phyloP scores from a whole-genome alignment of 2,329 filamentous ascomycete genomes.

The Pezicula carpinea region DNA sequence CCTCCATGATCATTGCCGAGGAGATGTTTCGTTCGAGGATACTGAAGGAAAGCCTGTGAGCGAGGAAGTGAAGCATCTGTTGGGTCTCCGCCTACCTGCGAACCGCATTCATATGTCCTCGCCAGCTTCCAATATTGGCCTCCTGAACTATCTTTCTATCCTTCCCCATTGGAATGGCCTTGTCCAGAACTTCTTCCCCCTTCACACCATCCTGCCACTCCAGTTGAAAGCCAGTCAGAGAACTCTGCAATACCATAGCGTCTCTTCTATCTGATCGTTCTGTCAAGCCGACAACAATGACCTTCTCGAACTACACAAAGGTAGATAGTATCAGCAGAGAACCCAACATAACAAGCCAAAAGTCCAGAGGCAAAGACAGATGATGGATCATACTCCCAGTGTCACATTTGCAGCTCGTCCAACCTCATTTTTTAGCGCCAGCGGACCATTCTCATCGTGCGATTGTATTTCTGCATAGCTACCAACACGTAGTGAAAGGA shows the following conservation, averaged over 20 bases:
- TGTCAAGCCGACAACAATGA: conserved; percentile 42
- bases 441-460: too few species aligned
- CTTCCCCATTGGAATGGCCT: conserved; percentile 32
- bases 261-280: conserved; percentile 44
- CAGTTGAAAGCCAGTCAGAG: conserved; percentile 36
- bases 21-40: conserved; percentile 31
- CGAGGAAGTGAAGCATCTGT: too few species aligned
- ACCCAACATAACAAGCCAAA: background rate
- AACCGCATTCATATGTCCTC: conserved; percentile 35
- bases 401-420: background rate
- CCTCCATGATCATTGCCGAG: conserved; percentile 38
- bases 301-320: conserved; percentile 33
- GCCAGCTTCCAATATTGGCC: conserved; percentile 35
- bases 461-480: too few species aligned
- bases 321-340: background rate
- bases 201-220: conserved; percentile 39
- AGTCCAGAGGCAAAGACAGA: too few species aligned
- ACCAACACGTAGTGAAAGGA: too few species aligned
- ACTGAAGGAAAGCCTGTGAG: conserved; percentile 3
- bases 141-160: conserved; percentile 16
- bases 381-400: background rate
- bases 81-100: conserved; percentile 11
- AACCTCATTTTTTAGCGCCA: background rate
- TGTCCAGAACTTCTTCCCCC: conserved; percentile 34
- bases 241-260: conserved; percentile 37